A percentile compares a stretch with the other conserved stretches of the same genome.
Conservation (phyloP, 1,139 yeast genomes). For the Kodamaea sp. region DNA sequence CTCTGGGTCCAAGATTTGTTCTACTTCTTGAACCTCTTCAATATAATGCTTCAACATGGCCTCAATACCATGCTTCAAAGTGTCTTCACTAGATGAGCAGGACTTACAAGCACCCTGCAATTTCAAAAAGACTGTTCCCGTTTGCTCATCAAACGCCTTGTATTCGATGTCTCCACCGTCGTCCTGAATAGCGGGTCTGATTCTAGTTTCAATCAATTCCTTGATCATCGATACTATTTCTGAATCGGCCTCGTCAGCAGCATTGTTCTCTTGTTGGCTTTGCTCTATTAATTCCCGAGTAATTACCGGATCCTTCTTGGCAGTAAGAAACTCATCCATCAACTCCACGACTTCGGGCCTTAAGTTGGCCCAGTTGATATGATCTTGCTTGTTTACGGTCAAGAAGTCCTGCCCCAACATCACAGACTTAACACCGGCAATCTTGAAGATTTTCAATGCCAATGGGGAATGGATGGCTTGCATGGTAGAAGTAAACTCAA, state of each 20-base stretch:
- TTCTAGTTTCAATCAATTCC: conserved; percentile 60
- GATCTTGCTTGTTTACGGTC: conserved; percentile 50
- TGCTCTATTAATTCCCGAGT: conserved; percentile 47
- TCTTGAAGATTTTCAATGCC: conserved; percentile 73
- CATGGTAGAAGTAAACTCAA: conserved; percentile 68
- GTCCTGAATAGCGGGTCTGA: conserved; percentile 69
- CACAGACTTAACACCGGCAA: conserved; percentile 83
- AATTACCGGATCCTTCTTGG: conserved; percentile 48
- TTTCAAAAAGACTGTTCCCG: conserved; percentile 72
- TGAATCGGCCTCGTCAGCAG: conserved; percentile 42
- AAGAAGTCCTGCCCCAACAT: conserved; percentile 75
- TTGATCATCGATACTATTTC: conserved; percentile 60
- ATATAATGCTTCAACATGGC: conserved; percentile 82
- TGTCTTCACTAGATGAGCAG: conserved; percentile 75
- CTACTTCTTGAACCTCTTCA: conserved; percentile 77
- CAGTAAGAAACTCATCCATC: conserved; percentile 39
- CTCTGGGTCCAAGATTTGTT: conserved; percentile 57
- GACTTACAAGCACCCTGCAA: conserved; percentile 83
- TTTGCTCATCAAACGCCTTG: conserved; percentile 65
- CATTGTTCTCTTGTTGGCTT: conserved; percentile 40
- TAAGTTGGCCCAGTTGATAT: conserved; percentile 48
- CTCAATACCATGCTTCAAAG: conserved; percentile 79
- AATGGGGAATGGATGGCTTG: conserved; percentile 79
- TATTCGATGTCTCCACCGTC: conserved; percentile 84
- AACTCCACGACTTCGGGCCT: conserved; percentile 47